Evolutionary conservation across 2,329 filamentous ascomycete genomes (phyloP).

Genomic region (Stenocarpella maydis): DNA sequence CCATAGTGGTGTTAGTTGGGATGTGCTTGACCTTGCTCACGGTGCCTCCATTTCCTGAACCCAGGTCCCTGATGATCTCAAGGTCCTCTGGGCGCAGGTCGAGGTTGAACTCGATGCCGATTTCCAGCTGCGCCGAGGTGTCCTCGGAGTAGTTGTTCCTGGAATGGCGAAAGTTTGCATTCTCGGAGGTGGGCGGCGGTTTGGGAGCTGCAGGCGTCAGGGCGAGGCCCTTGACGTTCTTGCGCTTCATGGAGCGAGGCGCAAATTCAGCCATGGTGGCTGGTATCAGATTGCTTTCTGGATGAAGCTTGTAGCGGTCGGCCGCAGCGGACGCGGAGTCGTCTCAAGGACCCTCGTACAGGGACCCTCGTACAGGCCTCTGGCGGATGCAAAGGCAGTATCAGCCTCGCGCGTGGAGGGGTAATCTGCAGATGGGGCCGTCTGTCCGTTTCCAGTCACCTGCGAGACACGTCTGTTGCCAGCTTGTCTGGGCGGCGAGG

Average conservation of each 20-base stretch:
- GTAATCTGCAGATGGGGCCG: conserved; percentile 2
- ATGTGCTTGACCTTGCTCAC: conserved; percentile 98
- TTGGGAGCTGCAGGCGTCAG: conserved; percentile 82
- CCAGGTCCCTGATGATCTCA: conserved; percentile 91
- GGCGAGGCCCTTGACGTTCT: conserved; percentile 97
- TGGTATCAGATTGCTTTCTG: conserved; percentile 26
- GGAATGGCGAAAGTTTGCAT: conserved; percentile 65
- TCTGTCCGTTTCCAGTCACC: conserved; percentile 10
- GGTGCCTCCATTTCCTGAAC: conserved; percentile 94
- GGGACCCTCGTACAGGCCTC: neutral
- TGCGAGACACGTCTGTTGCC: neutral
- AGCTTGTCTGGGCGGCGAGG: neutral
- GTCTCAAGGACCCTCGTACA: conserved; percentile 6
- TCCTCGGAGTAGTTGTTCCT: conserved; percentile 66
- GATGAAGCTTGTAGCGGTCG: neutral
- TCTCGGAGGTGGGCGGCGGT: conserved; percentile 74
- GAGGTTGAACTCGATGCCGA: conserved; percentile 95
- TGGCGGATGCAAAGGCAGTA: conserved; percentile 20
- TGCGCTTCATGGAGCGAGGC: conserved; percentile 92
- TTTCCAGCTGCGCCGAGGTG: conserved; percentile 79
- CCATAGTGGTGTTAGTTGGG: conserved; percentile 95
- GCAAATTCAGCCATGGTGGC: conserved; percentile 70
- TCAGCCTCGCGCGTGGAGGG: conserved; percentile 23
- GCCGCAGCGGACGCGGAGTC: neutral
- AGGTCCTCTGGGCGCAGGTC: conserved; percentile 92